A percentile compares a stretch with the other conserved stretches of the same genome.
Evolutionary conservation across 2,329 filamentous ascomycete species (phyloP).

Genomic region (Pyrenophora graminea): DNA sequence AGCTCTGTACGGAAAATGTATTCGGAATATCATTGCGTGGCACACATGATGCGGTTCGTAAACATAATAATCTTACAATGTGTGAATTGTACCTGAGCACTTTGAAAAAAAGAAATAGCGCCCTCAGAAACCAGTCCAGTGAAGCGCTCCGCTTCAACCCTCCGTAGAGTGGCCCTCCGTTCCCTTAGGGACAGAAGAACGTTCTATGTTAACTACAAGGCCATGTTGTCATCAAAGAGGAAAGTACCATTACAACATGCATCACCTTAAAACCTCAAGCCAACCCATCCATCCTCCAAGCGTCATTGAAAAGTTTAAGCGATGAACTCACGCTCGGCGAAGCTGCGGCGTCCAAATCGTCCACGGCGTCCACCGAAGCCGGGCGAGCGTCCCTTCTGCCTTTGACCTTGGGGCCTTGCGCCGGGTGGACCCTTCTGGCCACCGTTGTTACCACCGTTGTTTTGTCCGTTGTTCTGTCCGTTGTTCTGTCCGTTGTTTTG

Average conservation of each 20-base stretch:
- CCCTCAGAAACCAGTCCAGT: conserved; percentile 40
- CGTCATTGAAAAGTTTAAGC: conserved; percentile 25
- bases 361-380: conserved; percentile 21
- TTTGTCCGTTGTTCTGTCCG: background rate
- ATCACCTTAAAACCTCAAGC: conserved; percentile 7
- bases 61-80: conserved; percentile 42
- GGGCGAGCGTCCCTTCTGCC: conserved; percentile 16
- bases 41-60: background rate
- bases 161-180: conserved; percentile 35
- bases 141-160: conserved; percentile 40
- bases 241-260: conserved; percentile 37
- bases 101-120: conserved; percentile 24
- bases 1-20: background rate
- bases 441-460: background rate
- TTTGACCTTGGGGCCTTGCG: background rate
- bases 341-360: conserved; percentile 26
- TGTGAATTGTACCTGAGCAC: conserved; percentile 27
- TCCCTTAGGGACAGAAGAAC: conserved; percentile 29
- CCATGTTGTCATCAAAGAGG: conserved; percentile 22
- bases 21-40: too few species aligned
- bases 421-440: background rate
- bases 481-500: conserved; percentile 4
- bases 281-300: conserved; percentile 2
- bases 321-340: conserved; percentile 40
- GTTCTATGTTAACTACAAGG: conserved; percentile 32